Percentiles rank a stretch among this genome's conserved stretches.
Conservation (phyloP, 2,329 filamentous ascomycete genomes). For the Fusarium staphyleae region DNA sequence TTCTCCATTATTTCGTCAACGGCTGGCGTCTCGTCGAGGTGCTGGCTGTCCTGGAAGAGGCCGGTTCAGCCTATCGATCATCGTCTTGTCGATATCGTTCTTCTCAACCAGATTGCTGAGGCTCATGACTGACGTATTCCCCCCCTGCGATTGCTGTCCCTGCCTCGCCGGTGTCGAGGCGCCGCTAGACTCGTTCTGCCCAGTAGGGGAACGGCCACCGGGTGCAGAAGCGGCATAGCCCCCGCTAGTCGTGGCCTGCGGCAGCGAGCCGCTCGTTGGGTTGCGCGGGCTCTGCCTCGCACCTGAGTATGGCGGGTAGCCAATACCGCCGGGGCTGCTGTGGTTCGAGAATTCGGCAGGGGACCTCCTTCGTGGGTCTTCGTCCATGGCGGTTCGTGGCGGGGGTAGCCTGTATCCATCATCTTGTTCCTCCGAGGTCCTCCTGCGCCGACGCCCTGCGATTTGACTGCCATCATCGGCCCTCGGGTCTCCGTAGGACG, state of each 20-base stretch:
- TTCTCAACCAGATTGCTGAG: conserved; percentile 59
- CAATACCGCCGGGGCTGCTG: conserved; percentile 54
- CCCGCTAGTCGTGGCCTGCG: conserved; percentile 41
- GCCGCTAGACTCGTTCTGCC: conserved; percentile 48
- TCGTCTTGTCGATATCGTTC: conserved; percentile 62
- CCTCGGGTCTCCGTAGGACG: conserved; percentile 48
- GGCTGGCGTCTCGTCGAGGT: conserved; percentile 31
- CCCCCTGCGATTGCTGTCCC: conserved; percentile 37
- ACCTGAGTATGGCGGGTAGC: conserved; percentile 50
- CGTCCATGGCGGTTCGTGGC: conserved; percentile 53
- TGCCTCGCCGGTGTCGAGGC: conserved; percentile 46
- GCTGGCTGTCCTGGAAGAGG: conserved; percentile 30
- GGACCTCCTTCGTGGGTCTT: conserved; percentile 59
- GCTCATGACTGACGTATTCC: conserved; percentile 58
- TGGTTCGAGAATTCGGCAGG: conserved; percentile 58
- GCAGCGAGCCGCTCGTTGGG: conserved; percentile 45
- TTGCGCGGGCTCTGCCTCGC: conserved; percentile 49
- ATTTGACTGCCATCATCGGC: conserved; percentile 44
- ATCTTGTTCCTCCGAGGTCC: conserved; percentile 50
- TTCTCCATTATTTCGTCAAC: conserved; percentile 23
- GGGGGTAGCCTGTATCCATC: conserved; percentile 56
- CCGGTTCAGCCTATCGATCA: conserved; percentile 61
- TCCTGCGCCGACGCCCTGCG: conserved; percentile 46
- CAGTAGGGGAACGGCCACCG: conserved; percentile 49
- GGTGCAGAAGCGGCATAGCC: conserved; percentile 38